phyloP scores from a whole-genome alignment of 208 protist genomes.

The Leptomonas pyrrhocoris region DNA sequence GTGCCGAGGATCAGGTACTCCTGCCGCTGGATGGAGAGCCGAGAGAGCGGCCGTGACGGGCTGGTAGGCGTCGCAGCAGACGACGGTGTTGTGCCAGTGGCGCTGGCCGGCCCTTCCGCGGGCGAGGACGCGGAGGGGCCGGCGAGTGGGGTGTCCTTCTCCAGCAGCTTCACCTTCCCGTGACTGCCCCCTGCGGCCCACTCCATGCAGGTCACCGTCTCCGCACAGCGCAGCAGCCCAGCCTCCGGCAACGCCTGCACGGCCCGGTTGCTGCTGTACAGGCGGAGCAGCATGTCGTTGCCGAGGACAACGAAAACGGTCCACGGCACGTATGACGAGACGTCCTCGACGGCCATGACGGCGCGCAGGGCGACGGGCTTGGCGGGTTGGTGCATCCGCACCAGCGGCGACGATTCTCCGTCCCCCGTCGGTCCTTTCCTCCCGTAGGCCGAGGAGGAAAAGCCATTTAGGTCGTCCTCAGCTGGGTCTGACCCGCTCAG shows the following conservation, averaged over 20 bases:
- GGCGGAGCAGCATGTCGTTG: slow-evolving; percentile 69
- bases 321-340: slow-evolving; percentile 47
- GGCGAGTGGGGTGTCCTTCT: neutral
- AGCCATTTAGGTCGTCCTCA: slow-evolving; percentile 18
- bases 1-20: slow-evolving; percentile 55
- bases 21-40: slow-evolving; percentile 27
- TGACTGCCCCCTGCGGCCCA: slow-evolving; percentile 53
- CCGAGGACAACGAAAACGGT: slow-evolving; percentile 50
- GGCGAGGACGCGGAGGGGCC: neutral
- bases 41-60: slow-evolving; percentile 4
- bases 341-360: slow-evolving; percentile 43
- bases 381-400: slow-evolving; percentile 23
- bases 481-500: slow-evolving; percentile 2
- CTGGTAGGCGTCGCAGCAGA: neutral
- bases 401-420: neutral
- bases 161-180: slow-evolving; percentile 21
- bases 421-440: slow-evolving; percentile 3
- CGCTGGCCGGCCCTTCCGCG: neutral
- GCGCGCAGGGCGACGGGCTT: slow-evolving; percentile 31
- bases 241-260: slow-evolving; percentile 70
- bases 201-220: slow-evolving; percentile 70
- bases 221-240: slow-evolving; percentile 41
- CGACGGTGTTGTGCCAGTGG: neutral
- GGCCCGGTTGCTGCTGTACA: slow-evolving; percentile 61
- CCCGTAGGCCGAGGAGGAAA: neutral